Evolutionary conservation across 1,284 basidiomycete species (phyloP), one percentile per base, ranked within the genome.

Genomic region (Trametes hirsuta): DNA sequence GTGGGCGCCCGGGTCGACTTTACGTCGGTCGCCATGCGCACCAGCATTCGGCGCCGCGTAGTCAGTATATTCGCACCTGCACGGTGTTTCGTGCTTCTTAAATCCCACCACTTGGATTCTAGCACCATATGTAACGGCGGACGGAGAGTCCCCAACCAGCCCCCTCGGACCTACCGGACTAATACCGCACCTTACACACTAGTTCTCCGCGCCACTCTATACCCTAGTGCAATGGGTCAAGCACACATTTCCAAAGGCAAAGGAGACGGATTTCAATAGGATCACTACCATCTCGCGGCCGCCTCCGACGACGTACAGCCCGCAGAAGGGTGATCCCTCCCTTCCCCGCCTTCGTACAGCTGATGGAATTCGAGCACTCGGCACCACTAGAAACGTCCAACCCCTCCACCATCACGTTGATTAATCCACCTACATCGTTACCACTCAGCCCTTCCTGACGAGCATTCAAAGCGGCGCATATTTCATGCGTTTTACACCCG

Each of bases 21-120:
- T 60, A 40, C 49, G 14, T 61, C 51, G 54, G 51, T 61, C 55
- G 54, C 41, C 50, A 53, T 56, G 59, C 39, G 50, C n/a, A 60
- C 58, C 49, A 50, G n/a, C 48, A 36, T 2, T 6, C 47, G 24
- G 46, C 47, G 24, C 24, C 34, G 12, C 47, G 47, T 25, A 35
- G 21, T 15, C 46, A 47, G 34, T 47, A 47, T 35, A 47, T 18
- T 34, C 10, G 30, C 39, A 12, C n/a, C 39, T 18, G 39, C 30
- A 30, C 8, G 30, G 30, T 30, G 30, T 11, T 40, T 40, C 11
- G 14, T 12, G 39, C 39, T 18, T 40, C 39, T 35, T 25, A 25
- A 46, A n/a, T 35, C 46, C 9, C 46, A 46, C 30, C 22, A 25
- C 44, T 14, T 25, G 44, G 30, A 30, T 46, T 46, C 22, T 11